These are phyloP conservation scores for Amanita fuliginea DNA, from an alignment of 768 basidiomycete species.

Conservation along the genomic window DNA sequence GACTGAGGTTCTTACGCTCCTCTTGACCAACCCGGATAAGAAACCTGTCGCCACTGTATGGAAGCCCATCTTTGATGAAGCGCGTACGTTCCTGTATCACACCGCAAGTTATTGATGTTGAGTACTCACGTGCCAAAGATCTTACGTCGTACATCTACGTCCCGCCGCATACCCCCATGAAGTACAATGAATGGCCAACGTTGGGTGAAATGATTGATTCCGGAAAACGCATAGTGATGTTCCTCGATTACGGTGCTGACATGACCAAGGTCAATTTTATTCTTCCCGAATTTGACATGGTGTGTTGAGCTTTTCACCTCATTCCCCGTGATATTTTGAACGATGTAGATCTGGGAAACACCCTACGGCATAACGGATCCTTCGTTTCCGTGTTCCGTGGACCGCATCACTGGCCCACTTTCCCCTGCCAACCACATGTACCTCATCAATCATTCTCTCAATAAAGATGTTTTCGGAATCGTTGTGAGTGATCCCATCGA, in stretches of 20 bases:
- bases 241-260: constrained; percentile 44
- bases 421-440: constrained; percentile 40
- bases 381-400: constrained; percentile 41
- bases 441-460: constrained; percentile 48
- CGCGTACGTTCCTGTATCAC: constrained; percentile 22
- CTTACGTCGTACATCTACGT: constrained; percentile 37
- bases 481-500: constrained; percentile 27
- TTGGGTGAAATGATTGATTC: constrained; percentile 47
- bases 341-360: constrained; percentile 43
- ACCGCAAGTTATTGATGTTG: not conserved
- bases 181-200: constrained; percentile 47
- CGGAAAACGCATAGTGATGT: constrained; percentile 50
- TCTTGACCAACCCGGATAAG: constrained; percentile 59
- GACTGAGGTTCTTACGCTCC: constrained; percentile 51
- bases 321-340: too few relatives aligned
- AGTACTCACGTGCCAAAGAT: constrained; percentile 14
- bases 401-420: constrained; percentile 41
- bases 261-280: constrained; percentile 34
- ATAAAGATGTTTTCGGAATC: constrained; percentile 31
- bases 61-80: constrained; percentile 39
- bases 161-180: constrained; percentile 34
- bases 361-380: constrained; percentile 39
- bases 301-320: constrained; percentile 10
- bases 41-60: constrained; percentile 35
- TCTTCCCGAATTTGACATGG: constrained; percentile 47